phyloP scores from a whole-genome alignment of 2,329 filamentous ascomycete species.

The Hypoxylon sp. region DNA sequence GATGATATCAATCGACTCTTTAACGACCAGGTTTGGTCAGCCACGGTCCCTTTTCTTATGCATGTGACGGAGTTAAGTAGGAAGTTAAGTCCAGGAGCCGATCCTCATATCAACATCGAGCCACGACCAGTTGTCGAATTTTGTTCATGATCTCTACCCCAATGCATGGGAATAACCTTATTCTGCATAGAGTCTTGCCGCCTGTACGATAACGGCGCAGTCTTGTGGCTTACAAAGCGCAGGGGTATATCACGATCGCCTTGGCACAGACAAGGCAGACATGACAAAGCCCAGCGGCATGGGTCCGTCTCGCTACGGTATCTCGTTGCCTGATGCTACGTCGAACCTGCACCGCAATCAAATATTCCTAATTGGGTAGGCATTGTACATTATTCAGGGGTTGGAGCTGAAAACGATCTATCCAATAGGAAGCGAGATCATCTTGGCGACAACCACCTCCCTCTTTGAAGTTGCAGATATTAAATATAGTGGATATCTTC shows the following conservation, averaged over 20 bases:
- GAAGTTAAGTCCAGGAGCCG: neutral
- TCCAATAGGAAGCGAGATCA: conserved; percentile 15
- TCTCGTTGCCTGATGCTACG: conserved; percentile 9
- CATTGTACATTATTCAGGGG: conserved; percentile 5
- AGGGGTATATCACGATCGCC: conserved; percentile 7
- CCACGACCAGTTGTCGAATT: neutral
- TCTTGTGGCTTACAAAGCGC: neutral
- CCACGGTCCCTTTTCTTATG: conserved; percentile 12
- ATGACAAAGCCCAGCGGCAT: conserved; percentile 6
- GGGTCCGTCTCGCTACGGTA: neutral
- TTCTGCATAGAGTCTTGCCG: neutral
- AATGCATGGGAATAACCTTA: neutral
- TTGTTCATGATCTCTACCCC: neutral
- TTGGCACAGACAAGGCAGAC: conserved; percentile 2
- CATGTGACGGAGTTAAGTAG: neutral
- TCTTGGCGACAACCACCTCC: neutral
- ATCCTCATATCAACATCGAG: neutral
- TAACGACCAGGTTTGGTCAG: neutral
- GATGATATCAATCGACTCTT: neutral
- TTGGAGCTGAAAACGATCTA: conserved; percentile 22
- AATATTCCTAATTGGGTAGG: conserved; percentile 14
- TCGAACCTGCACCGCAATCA: neutral
- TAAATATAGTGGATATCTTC: neutral
- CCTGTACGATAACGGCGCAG: conserved; percentile 8
- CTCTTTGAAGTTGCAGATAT: neutral